A percentile compares a stretch with the other conserved stretches of the same genome.
phyloP scores from a whole-genome alignment of 139 green algal species.

The Chlamydomonas asymmetrica region DNA sequence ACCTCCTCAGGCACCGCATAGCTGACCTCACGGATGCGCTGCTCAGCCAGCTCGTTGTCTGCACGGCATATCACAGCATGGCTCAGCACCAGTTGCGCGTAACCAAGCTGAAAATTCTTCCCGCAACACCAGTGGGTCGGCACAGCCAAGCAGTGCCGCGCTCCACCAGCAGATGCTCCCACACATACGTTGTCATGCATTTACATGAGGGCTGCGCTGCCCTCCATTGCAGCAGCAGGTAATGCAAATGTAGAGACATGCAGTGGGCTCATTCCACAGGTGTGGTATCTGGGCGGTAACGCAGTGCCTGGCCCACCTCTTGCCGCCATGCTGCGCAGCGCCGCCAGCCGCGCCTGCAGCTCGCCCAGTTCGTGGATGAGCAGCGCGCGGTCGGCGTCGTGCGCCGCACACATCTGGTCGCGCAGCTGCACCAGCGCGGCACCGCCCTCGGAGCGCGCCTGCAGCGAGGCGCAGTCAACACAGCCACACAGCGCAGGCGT shows the following conservation, averaged over 20 bases:
- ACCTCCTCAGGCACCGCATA: not conserved
- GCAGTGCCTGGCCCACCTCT: constrained; percentile 4
- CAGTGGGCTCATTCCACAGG: too few relatives aligned
- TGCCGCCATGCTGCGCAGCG: constrained; percentile 9
- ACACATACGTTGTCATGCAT: not conserved
- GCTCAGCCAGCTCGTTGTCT: constrained; percentile 11
- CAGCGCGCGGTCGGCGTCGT: constrained; percentile 42
- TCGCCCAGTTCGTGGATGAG: constrained; percentile 36
- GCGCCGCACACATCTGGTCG: constrained; percentile 24
- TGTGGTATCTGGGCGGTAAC: too few relatives aligned
- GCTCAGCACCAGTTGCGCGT: too few relatives aligned
- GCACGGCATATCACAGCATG: too few relatives aligned
- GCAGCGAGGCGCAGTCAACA: not conserved
- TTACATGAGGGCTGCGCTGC: not conserved
- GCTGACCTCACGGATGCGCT: not conserved
- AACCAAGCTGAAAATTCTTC: too few relatives aligned
- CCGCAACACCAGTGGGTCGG: too few relatives aligned
- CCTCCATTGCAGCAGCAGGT: not conserved
- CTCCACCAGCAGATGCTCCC: too few relatives aligned
- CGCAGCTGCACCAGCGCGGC: constrained; percentile 30
- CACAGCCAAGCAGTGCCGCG: too few relatives aligned
- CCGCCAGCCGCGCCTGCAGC: constrained; percentile 19
- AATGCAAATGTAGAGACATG: not conserved
- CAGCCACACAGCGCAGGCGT: not conserved
- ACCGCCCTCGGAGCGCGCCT: constrained; percentile 24